phyloP scores from a whole-genome alignment of 2,329 filamentous ascomycete species.

The Diplodia mutila region DNA sequence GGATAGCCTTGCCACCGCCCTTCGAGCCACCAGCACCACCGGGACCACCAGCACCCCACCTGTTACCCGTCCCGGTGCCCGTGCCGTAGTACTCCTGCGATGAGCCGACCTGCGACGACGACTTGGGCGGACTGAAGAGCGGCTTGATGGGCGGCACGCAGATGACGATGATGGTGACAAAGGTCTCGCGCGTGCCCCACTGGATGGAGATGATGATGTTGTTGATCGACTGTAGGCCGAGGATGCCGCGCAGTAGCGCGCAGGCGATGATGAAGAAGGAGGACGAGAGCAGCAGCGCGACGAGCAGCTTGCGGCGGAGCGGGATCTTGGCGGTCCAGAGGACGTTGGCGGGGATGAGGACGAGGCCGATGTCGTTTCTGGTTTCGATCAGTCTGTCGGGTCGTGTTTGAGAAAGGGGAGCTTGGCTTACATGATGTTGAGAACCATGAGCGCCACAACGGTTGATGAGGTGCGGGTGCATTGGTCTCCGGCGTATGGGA shows the following conservation, averaged over 20 bases:
- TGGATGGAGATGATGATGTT: conserved; percentile 45
- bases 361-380: conserved; percentile 47
- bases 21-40: background rate
- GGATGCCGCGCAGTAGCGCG: conserved; percentile 48
- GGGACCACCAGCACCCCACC: background rate
- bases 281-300: conserved; percentile 47
- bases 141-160: conserved; percentile 50
- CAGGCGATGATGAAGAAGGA: conserved; percentile 52
- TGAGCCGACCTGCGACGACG: conserved; percentile 49
- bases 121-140: conserved; percentile 55
- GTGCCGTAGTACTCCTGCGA: background rate
- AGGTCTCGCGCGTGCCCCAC: conserved; percentile 53
- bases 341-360: conserved; percentile 48
- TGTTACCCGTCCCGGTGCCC: background rate
- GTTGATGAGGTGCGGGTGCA: conserved; percentile 42
- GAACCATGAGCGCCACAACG: conserved; percentile 42
- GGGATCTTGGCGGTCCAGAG: conserved; percentile 47
- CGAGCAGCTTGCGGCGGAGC: conserved; percentile 44
- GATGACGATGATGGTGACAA: conserved; percentile 50
- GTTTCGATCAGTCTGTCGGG: background rate
- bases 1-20: background rate
- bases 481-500: conserved; percentile 47
- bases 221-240: conserved; percentile 43
- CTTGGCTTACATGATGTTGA: conserved; percentile 37
- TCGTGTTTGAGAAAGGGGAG: background rate